phyloP scores from a whole-genome alignment of 1,284 basidiomycete genomes.

The Sporisorium reilianum region DNA sequence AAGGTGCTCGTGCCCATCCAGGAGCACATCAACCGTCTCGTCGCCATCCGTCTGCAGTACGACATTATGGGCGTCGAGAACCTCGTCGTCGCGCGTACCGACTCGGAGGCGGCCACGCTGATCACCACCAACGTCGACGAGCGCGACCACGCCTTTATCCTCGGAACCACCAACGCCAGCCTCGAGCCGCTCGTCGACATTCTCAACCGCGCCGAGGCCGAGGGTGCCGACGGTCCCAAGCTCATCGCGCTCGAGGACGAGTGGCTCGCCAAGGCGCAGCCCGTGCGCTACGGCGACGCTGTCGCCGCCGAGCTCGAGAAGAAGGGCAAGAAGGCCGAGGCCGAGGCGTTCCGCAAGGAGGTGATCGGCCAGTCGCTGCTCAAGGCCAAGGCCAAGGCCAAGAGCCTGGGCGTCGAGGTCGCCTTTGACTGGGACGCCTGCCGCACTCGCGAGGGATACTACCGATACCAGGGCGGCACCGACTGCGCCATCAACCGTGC shows the following conservation, averaged over 20 bases:
- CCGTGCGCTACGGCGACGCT: slow-evolving; percentile 82
- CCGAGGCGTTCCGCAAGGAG: slow-evolving; percentile 75
- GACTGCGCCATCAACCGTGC: slow-evolving; percentile 93
- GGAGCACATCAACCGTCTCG: slow-evolving; percentile 83
- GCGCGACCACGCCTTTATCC: slow-evolving; percentile 95
- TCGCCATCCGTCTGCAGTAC: slow-evolving; percentile 82
- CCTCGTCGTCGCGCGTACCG: slow-evolving; percentile 80
- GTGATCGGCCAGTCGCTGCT: slow-evolving; percentile 78
- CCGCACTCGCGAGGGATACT: slow-evolving; percentile 93
- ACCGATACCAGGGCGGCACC: slow-evolving; percentile 96
- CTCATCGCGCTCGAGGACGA: slow-evolving; percentile 89
- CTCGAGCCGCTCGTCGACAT: slow-evolving; percentile 80
- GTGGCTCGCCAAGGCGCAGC: slow-evolving; percentile 82
- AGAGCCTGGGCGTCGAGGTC: slow-evolving; percentile 80
- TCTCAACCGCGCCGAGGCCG: slow-evolving; percentile 85
- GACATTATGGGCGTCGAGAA: slow-evolving; percentile 84
- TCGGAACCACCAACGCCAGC: slow-evolving; percentile 85
- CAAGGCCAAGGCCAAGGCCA: slow-evolving; percentile 81
- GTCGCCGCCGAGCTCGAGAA: slow-evolving; percentile 80
- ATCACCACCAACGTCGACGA: slow-evolving; percentile 97
- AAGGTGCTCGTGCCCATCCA: slow-evolving; percentile 78
- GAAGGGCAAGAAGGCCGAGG: slow-evolving; percentile 72
- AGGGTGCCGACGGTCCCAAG: slow-evolving; percentile 82
- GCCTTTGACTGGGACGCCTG: slow-evolving; percentile 95
- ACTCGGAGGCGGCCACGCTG: slow-evolving; percentile 91